Evolutionary conservation across 2,329 filamentous ascomycete species (phyloP).

Genomic region (Sclerotinia sclerotiorum): DNA sequence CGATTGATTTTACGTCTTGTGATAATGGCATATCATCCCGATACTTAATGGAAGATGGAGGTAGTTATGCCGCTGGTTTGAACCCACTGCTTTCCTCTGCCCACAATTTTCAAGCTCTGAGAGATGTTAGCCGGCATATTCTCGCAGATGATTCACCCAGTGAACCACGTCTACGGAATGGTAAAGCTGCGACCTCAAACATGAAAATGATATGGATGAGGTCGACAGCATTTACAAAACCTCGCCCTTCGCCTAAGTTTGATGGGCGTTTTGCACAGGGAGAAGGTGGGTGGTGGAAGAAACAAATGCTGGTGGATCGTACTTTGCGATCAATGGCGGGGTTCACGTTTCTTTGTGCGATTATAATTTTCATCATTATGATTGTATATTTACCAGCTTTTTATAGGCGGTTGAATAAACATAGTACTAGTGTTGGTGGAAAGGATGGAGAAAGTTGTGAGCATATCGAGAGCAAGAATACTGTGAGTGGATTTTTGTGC

Average conservation of each 20-base stretch:
- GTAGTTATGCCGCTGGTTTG: conserved; percentile 3
- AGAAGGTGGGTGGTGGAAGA: conserved; percentile 31
- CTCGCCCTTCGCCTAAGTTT: conserved; percentile 21
- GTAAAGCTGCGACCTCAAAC: background rate
- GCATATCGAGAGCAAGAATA: conserved; percentile 26
- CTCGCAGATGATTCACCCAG: background rate
- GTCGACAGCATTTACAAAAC: conserved; percentile 5
- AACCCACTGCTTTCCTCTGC: background rate
- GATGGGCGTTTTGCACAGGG: conserved; percentile 32
- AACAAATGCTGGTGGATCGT: conserved; percentile 32
- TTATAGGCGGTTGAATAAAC: conserved; percentile 20
- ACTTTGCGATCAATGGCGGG: conserved; percentile 30
- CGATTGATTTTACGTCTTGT: background rate
- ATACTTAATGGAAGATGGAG: background rate
- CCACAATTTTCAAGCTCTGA: conserved; percentile 1
- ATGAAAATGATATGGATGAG: conserved; percentile 15
- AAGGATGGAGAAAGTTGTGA: conserved; percentile 29
- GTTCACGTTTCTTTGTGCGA: conserved; percentile 28
- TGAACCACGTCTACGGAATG: background rate
- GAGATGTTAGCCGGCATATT: background rate
- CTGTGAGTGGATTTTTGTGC: conserved; percentile 20
- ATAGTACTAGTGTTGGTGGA: conserved; percentile 27
- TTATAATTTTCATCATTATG: conserved; percentile 30
- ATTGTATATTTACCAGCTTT: conserved; percentile 28
- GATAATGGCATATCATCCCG: conserved; percentile 11